Conservation (phyloP, 176 grass and related monocot species). For the Coix lacrymajobi region DNA sequence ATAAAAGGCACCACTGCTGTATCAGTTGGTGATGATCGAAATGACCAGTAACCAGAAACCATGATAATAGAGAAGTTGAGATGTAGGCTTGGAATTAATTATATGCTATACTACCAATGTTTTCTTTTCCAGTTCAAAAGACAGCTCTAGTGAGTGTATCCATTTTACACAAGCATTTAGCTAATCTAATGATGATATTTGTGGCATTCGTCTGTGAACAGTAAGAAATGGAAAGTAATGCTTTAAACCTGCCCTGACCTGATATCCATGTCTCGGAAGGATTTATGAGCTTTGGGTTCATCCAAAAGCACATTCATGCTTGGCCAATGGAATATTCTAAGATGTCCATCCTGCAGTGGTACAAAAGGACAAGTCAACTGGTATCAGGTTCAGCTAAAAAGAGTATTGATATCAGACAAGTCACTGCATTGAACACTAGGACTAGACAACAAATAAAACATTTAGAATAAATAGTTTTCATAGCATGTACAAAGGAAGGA, state of each 20-base stretch:
- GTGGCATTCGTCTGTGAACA: not conserved
- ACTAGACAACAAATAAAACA: slow-evolving; percentile 11
- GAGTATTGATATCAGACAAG: not conserved
- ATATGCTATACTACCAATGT: not conserved
- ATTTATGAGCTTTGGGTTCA: slow-evolving; percentile 95
- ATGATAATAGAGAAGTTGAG: not conserved
- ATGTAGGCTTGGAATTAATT: not conserved
- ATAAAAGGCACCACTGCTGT: slow-evolving; percentile 7
- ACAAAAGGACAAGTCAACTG: not conserved
- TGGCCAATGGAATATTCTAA: slow-evolving; percentile 95
- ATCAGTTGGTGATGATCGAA: slow-evolving; percentile 13
- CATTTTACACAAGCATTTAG: slow-evolving; percentile 15
- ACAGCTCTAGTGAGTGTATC: slow-evolving; percentile 3
- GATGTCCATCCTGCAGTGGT: slow-evolving; percentile 71
- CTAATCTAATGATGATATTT: slow-evolving; percentile 14
- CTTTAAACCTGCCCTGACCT: slow-evolving; percentile 44
- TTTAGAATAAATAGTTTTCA: not conserved
- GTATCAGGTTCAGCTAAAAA: slow-evolving; percentile 2
- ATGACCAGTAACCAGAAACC: not conserved
- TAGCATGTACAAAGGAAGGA: not conserved
- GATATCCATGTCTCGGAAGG: slow-evolving; percentile 97
- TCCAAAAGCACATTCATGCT: slow-evolving; percentile 81
- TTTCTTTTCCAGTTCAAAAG: not conserved
- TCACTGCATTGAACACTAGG: not conserved
- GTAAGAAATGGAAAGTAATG: not conserved